Percentiles rank a stretch among this genome's conserved stretches.
Conservation (phyloP, 768 basidiomycete species). For the Kwoniella dendrophila region DNA sequence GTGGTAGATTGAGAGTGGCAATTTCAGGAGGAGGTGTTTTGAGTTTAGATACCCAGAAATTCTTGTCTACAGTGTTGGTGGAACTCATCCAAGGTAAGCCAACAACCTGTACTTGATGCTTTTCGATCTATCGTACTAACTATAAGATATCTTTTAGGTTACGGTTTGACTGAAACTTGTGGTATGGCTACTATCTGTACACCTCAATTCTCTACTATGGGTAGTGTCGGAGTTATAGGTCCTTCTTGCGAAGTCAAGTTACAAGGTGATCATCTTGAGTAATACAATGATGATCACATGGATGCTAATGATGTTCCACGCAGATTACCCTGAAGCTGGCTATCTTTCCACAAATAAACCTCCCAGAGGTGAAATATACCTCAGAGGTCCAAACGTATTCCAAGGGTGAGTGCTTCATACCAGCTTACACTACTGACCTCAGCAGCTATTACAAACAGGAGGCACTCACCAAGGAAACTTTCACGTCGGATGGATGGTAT, state of each 20-base stretch:
- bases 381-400: constrained; percentile 52
- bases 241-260: constrained; percentile 54
- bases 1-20: constrained; percentile 49
- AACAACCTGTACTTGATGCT: background rate
- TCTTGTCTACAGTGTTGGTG: constrained; percentile 50
- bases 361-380: constrained; percentile 53
- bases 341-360: constrained; percentile 47
- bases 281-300: background rate
- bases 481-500: constrained; percentile 55
- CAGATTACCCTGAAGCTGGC: constrained; percentile 53
- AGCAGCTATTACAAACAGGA: constrained; percentile 49
- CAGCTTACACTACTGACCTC: background rate
- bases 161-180: constrained; percentile 53
- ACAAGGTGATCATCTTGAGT: constrained; percentile 24
- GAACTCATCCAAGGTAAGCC: constrained; percentile 56
- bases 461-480: constrained; percentile 44
- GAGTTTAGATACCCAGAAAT: constrained; percentile 48
- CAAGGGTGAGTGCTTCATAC: constrained; percentile 45
- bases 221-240: constrained; percentile 47
- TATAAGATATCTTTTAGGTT: constrained; percentile 20
- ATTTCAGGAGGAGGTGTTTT: constrained; percentile 51
- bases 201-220: constrained; percentile 37
- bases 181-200: constrained; percentile 50
- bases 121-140: background rate
- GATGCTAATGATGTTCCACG: background rate